A percentile compares a stretch with the other conserved stretches of the same genome.
These are phyloP conservation scores for Verticillium nubilum DNA, from an alignment of 2,329 filamentous ascomycete genomes.

Conservation along the genomic window DNA sequence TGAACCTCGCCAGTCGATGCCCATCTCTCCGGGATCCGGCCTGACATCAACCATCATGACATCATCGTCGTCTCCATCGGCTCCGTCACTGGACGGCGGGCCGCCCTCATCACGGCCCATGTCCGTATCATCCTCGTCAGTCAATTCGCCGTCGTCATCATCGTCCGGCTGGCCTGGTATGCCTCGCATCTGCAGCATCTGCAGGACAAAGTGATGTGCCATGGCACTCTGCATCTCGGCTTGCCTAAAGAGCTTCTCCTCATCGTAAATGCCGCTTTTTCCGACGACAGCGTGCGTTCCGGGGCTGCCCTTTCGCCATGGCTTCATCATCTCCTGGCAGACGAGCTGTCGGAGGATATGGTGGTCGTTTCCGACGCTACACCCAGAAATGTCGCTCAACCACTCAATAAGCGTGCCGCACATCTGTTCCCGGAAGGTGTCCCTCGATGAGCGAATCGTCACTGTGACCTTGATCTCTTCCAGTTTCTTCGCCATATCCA, in stretches of 20 bases:
- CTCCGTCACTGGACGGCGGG: conserved; percentile 11
- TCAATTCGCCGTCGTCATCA: conserved; percentile 29
- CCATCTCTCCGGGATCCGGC: conserved; percentile 28
- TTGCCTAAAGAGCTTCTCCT: conserved; percentile 57
- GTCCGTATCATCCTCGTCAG: conserved; percentile 22
- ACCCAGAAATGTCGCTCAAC: conserved; percentile 88
- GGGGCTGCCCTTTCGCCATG: conserved; percentile 81
- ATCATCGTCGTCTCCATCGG: conserved; percentile 43
- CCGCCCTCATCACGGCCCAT: conserved; percentile 12
- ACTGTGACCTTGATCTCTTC: conserved; percentile 96
- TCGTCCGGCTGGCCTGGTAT: conserved; percentile 22
- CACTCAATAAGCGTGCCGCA: conserved; percentile 96
- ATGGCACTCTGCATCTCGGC: conserved; percentile 26
- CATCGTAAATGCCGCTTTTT: conserved; percentile 75
- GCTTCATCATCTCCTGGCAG: conserved; percentile 84
- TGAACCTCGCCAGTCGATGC: conserved; percentile 46
- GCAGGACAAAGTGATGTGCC: conserved; percentile 28
- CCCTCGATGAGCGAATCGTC: conserved; percentile 85
- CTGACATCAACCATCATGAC: conserved; percentile 53
- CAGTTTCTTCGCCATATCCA: conserved; percentile 77
- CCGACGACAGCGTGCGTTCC: conserved; percentile 76
- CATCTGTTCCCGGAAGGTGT: conserved; percentile 98
- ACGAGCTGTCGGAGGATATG: conserved; percentile 74
- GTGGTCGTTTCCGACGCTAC: conserved; percentile 74
- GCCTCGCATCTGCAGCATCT: conserved; percentile 21